Percentiles rank a stretch among this genome's conserved stretches.
Evolutionary conservation across 2,329 filamentous ascomycete genomes (phyloP).

Genomic region (Fusarium mundagurra): DNA sequence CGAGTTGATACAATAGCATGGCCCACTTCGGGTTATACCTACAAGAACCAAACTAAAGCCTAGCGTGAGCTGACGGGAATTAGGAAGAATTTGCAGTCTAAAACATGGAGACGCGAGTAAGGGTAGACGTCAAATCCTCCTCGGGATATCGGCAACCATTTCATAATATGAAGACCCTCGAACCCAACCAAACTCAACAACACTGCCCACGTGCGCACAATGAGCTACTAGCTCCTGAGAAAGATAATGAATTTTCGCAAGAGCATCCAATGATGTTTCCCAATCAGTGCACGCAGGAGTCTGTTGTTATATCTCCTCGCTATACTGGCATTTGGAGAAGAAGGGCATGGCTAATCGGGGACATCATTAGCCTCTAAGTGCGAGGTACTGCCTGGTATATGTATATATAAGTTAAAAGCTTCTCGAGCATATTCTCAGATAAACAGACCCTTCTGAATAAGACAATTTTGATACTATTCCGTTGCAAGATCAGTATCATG

Average conservation of each 20-base stretch:
- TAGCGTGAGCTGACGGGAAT: background rate
- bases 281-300: background rate
- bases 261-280: background rate
- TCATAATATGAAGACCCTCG: fast-evolving
- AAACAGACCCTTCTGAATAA: fast-evolving
- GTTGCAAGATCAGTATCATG: background rate
- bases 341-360: no score
- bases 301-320: no score
- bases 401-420: background rate
- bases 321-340: no score
- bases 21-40: background rate
- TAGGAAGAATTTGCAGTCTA: fast-evolving
- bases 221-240: fast-evolving
- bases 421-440: fast-evolving
- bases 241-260: no score
- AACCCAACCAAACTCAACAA: background rate
- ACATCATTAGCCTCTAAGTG: background rate
- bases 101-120: background rate
- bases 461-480: fast-evolving
- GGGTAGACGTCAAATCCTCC: no score
- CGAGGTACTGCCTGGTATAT: no score
- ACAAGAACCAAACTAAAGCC: no score
- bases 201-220: background rate
- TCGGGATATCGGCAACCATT: background rate
- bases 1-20: background rate